Base-by-base conservation (phyloP, 768 basidiomycete genomes). In the Phlegmacium glaucopus region DNA sequence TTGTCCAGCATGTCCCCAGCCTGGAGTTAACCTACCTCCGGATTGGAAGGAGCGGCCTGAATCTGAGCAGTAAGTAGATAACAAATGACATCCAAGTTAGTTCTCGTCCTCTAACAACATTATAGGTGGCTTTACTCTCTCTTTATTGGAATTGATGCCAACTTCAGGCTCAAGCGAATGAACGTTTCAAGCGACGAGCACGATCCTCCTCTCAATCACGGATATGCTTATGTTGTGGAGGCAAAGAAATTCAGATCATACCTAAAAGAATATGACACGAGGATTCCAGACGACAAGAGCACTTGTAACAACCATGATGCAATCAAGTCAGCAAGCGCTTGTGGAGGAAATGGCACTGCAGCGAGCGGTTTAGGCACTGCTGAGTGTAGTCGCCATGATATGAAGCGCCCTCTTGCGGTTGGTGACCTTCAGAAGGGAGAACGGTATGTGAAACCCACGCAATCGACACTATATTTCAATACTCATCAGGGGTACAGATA, bases 1-100 rank as follows among this genome's bases (percentile, higher is more conserved):
- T 1, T 69, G 68, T 45, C 59, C 64, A 3, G 63, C 63, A 17
- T 69, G 66, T 40, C 67, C 67, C 5, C 44, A 55, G 1, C 62
- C 62, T 6, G 59, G 56, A 9, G 57, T 61, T 2, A 69, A 69
- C 47, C 45, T 69, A 25, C 61, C 57, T 0, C 29, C 26, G 2
- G 55, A 50, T 13, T 65, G 61, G 61, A 36, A 54, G 34, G 39
- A 48, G 16, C 36, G 9, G 2, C 53, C 56, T 1, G 11, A 22
- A n/a, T 30, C 39, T 9, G 34, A 49, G 18, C 45, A 45, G 61
- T 60, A 37, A 42, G 57, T 50, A n/a, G n/a, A n/a, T n/a, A n/a
- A n/a, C n/a, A n/a, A 18, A 13, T 8, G 10, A 6, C 32, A 17
- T 38, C 25, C 12, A 36, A 9, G n/a, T 15, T 47, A 36, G 8